These are phyloP conservation scores for Colletotrichum horii DNA, from an alignment of 2,329 filamentous ascomycete species.

Conservation along the genomic window DNA sequence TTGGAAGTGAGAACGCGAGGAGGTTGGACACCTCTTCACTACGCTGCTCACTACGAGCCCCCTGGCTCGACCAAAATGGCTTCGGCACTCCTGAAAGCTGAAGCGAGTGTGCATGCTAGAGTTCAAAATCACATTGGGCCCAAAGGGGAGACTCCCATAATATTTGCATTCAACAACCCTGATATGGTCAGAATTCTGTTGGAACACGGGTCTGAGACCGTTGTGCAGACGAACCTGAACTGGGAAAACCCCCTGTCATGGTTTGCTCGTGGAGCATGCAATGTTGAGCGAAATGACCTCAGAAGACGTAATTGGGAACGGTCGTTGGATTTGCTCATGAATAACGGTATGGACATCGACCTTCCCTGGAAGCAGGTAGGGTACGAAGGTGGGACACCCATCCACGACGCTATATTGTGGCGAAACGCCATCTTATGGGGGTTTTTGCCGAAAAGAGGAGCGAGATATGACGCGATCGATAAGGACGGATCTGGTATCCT, in stretches of 20 bases:
- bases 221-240: background rate
- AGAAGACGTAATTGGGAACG: background rate
- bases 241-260: background rate
- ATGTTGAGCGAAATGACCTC: background rate
- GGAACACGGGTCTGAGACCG: background rate
- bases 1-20: background rate
- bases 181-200: background rate
- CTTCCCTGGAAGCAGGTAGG: background rate
- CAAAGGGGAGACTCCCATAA: background rate
- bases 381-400: background rate
- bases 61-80: background rate
- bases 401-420: background rate
- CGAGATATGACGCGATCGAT: background rate
- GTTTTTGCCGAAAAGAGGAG: background rate
- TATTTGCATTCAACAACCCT: background rate
- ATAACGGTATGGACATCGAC: background rate
- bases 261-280: background rate
- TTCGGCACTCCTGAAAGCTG: background rate
- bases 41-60: background rate
- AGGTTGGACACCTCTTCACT: conserved; percentile 1
- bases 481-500: background rate
- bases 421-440: background rate
- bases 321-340: background rate
- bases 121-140: background rate
- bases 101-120: background rate